Percentiles rank a stretch among this genome's conserved stretches.
Evolutionary conservation across 2,329 filamentous ascomycete genomes (phyloP).

Genomic region (Aspergillus texensis): DNA sequence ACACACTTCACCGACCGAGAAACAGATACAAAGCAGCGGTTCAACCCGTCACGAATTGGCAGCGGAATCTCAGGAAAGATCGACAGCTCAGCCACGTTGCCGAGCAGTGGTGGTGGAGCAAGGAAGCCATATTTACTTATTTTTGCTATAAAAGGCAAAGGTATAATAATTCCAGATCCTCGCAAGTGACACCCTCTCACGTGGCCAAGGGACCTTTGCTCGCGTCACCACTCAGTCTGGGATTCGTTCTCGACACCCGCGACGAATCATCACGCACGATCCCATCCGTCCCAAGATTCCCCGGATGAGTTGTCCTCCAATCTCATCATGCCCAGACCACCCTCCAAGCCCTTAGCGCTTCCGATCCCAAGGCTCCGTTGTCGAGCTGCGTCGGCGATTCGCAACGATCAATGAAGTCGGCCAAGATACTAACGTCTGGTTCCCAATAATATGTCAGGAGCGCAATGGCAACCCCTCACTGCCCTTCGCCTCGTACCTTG

Average conservation of each 20-base stretch:
- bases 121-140: neutral
- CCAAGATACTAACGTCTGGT: conserved; percentile 20
- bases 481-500: conserved; percentile 3
- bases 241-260: neutral
- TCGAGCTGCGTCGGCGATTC: conserved; percentile 2
- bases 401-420: conserved; percentile 14
- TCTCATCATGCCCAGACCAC: conserved; percentile 3
- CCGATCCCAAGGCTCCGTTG: neutral
- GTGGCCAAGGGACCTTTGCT: neutral
- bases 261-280: neutral
- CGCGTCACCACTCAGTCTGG: neutral
- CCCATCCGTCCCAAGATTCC: conserved; percentile 3
- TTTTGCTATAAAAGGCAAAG: neutral
- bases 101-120: neutral
- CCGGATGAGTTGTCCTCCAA: conserved; percentile 9
- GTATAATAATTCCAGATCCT: neutral
- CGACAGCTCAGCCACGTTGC: conserved; percentile 6
- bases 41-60: too few species aligned
- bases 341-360: conserved; percentile 20
- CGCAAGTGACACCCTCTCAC: neutral
- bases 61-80: neutral
- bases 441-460: conserved; percentile 14
- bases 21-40: too few species aligned
- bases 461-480: conserved; percentile 20
- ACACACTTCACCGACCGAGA: neutral